Evolutionary conservation across 1,139 yeast species (phyloP), one percentile per base, ranked within the genome.

Genomic region (Zygoascus sp.): DNA sequence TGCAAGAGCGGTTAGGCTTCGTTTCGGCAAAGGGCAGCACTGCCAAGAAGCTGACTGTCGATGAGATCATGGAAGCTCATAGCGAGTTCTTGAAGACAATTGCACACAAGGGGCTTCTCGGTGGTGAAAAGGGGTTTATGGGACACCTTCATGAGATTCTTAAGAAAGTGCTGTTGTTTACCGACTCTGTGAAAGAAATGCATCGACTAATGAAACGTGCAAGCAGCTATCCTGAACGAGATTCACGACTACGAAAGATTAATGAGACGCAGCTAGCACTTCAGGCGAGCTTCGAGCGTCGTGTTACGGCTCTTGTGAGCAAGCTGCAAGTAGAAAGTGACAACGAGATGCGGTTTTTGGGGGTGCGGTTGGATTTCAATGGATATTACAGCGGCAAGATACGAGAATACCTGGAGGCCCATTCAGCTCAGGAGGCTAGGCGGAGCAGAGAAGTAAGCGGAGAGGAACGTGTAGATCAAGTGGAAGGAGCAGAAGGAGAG

Each of bases 351-450:
- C 50, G 67, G 44, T 65, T 68, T 42, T 51, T 67, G 34, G 68
- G 67, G 1, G 65, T 65, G 6, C 59, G 72, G 28, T 56, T 67
- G 39, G 67, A 67, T 47, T 67, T 65, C 45, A 67, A 67, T 49
- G 66, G 61, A 35, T 66, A 59, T 48, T 67, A 67, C 44, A 35
- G 39, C 27, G 16, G 27, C 10, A 35, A 35, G 25, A n/a, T 35
- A 3, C 3, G 34, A 16, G 34, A 30, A 30, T 30, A 30, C 13
- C 16, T 30, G 5, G 34, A 30, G 7, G 28, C 28, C 4, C 28
- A 25, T 10, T 3, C 28, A n/a, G n/a, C 28, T 10, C 28, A 25
- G 28, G n/a, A 25, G 8, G 8, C 28, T 10, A 3, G n/a, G 28
- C 28, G n/a, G 9, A 6, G n/a, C n/a, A n/a, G n/a, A n/a, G n/a